A percentile compares a stretch with the other conserved stretches of the same genome.
phyloP scores from a whole-genome alignment of 371 early-diverging fungal species.

The Neoconidiobolus thromboides region DNA sequence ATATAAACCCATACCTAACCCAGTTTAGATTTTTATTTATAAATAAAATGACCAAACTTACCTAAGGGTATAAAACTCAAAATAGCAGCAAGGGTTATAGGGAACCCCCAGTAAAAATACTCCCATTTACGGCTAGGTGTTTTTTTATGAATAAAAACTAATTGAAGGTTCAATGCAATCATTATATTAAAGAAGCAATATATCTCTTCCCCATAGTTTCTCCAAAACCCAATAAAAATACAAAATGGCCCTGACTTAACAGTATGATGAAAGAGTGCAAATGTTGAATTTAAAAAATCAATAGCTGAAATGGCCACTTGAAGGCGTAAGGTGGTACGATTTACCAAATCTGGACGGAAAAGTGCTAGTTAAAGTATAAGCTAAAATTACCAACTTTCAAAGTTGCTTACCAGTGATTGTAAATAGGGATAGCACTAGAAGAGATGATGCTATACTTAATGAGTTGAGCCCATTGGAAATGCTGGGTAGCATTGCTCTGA shows the following conservation, averaged over 20 bases:
- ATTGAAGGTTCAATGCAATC: conserved; percentile 2
- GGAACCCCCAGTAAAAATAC: not conserved
- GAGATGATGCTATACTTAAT: too few species aligned
- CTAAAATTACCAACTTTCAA: too few species aligned
- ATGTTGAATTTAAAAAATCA: not conserved
- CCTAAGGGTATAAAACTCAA: not conserved
- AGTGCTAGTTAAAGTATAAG: too few species aligned
- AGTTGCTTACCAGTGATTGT: too few species aligned
- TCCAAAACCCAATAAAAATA: not conserved
- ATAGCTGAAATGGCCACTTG: not conserved
- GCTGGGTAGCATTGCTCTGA: too few species aligned
- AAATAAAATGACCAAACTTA: not conserved
- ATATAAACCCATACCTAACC: not conserved
- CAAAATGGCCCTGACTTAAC: not conserved
- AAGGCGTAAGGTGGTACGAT: not conserved
- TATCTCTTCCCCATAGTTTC: not conserved
- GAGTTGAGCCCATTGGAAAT: too few species aligned
- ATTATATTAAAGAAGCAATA: conserved; percentile 3
- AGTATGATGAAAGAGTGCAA: too few species aligned
- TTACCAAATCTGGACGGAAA: not conserved
- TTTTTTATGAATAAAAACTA: not conserved
- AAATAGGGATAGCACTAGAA: too few species aligned
- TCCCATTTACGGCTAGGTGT: not conserved
- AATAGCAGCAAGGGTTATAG: not conserved
- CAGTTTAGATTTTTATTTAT: not conserved